Percentiles rank a stretch among this genome's conserved stretches.
These are phyloP conservation scores for Coffea humblotiana DNA, from an alignment of 305 asterid genomes.

Conservation along the genomic window DNA sequence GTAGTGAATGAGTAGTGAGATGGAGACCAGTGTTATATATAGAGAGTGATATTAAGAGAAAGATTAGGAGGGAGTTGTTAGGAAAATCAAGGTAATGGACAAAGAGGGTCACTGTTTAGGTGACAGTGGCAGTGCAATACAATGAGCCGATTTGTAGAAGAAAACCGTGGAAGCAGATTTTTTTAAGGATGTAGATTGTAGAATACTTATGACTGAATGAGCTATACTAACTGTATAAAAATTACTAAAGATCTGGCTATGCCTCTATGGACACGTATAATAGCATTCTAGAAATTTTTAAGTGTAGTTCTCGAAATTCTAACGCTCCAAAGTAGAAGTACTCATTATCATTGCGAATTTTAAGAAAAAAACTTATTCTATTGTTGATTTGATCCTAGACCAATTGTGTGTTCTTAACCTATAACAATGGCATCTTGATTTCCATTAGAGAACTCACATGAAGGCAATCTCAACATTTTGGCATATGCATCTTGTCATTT, in stretches of 20 bases:
- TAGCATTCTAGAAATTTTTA: neutral
- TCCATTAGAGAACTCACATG: neutral
- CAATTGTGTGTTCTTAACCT: slow-evolving; percentile 6
- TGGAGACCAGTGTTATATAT: too few species aligned
- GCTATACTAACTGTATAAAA: neutral
- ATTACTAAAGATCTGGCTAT: neutral
- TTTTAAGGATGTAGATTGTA: neutral
- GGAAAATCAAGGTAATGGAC: slow-evolving; percentile 19
- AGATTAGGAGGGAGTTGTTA: slow-evolving; percentile 27
- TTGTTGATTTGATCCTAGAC: neutral
- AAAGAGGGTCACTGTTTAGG: slow-evolving; percentile 10
- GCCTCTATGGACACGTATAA: neutral
- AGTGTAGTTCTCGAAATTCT: neutral
- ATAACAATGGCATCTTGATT: neutral
- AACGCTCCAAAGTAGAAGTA: neutral
- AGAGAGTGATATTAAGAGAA: slow-evolving; percentile 1
- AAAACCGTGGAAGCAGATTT: neutral
- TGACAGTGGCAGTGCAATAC: slow-evolving; percentile 3
- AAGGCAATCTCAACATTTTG: neutral
- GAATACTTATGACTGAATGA: neutral
- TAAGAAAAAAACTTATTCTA: neutral
- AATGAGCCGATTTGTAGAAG: neutral
- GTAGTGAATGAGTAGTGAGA: neutral
- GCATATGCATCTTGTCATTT: too few species aligned
- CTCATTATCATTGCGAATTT: neutral